Evolutionary conservation across 2,329 filamentous ascomycete genomes (phyloP).

Genomic region (Hymenoscyphus albidus): DNA sequence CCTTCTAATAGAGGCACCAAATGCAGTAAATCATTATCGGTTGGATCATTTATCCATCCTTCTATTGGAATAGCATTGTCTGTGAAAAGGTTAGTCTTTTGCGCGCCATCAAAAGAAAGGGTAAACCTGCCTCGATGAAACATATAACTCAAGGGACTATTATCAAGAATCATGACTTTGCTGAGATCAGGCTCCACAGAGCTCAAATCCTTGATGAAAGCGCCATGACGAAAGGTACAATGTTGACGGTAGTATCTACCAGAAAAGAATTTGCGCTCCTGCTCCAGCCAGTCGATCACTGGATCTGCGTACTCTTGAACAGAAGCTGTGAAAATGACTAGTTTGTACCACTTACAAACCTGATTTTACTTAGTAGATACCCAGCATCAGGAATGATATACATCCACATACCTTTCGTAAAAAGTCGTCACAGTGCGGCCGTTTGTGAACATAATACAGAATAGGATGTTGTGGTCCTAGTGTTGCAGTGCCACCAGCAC

Average conservation of each 20-base stretch:
- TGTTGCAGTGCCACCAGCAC: slow-evolving; percentile 60
- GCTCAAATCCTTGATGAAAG: slow-evolving; percentile 96
- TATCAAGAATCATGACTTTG: slow-evolving; percentile 98
- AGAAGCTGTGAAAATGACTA: slow-evolving; percentile 93
- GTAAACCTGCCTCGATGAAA: slow-evolving; percentile 82
- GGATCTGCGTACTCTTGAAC: slow-evolving; percentile 98
- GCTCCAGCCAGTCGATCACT: slow-evolving; percentile 97
- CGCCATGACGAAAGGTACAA: slow-evolving; percentile 91
- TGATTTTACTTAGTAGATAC: slow-evolving; percentile 36
- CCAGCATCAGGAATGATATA: not conserved
- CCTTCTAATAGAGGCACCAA: slow-evolving; percentile 90
- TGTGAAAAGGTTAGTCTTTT: slow-evolving; percentile 38
- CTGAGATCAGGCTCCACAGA: slow-evolving; percentile 95
- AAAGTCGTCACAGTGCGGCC: slow-evolving; percentile 95
- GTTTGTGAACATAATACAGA: slow-evolving; percentile 97
- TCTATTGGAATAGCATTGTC: slow-evolving; percentile 99
- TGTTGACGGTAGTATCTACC: slow-evolving; percentile 94
- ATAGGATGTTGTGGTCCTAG: slow-evolving; percentile 90
- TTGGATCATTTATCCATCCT: slow-evolving; percentile 98
- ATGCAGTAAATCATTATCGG: slow-evolving; percentile 91
- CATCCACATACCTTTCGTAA: slow-evolving; percentile 64
- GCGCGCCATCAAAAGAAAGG: slow-evolving; percentile 5
- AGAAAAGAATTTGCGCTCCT: slow-evolving; percentile 93
- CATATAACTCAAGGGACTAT: slow-evolving; percentile 96
- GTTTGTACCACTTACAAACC: slow-evolving; percentile 96